Conservation (phyloP, 2,329 filamentous ascomycete genomes). For the Phaeosphaeriaceae sp. region DNA sequence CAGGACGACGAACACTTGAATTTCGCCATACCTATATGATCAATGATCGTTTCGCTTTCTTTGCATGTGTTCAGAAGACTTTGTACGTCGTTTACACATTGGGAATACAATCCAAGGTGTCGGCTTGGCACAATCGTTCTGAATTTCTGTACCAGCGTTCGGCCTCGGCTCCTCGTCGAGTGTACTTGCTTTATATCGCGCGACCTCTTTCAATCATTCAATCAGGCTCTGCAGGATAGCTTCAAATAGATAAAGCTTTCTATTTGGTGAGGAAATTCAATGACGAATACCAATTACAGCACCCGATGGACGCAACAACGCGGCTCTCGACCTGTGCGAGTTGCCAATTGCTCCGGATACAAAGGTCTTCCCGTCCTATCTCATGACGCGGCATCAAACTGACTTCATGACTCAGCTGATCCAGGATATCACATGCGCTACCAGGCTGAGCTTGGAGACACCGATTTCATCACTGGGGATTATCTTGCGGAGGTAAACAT, state of each 20-base stretch:
- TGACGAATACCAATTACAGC: slow-evolving; percentile 23
- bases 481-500: slow-evolving; percentile 56
- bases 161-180: not conserved
- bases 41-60: not conserved
- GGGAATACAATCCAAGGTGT: no score
- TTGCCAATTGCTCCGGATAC: slow-evolving; percentile 50
- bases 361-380: slow-evolving; percentile 24
- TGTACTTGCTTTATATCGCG: not conserved
- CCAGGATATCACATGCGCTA: slow-evolving; percentile 47
- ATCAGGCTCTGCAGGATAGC: not conserved
- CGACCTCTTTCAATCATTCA: not conserved
- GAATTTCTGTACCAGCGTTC: not conserved
- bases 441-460: slow-evolving; percentile 44
- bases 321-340: slow-evolving; percentile 41
- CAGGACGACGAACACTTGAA: not conserved
- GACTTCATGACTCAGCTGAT: slow-evolving; percentile 34
- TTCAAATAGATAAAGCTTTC: not conserved
- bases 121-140: no score
- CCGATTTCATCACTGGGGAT: slow-evolving; percentile 52
- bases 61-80: no score
- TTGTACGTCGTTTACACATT: no score
- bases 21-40: not conserved
- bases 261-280: slow-evolving; percentile 2
- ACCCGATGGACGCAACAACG: slow-evolving; percentile 37
- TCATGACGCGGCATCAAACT: not conserved